Evolutionary conservation across 805 yeast species (phyloP).

Genomic region (Barnettozyma californica): DNA sequence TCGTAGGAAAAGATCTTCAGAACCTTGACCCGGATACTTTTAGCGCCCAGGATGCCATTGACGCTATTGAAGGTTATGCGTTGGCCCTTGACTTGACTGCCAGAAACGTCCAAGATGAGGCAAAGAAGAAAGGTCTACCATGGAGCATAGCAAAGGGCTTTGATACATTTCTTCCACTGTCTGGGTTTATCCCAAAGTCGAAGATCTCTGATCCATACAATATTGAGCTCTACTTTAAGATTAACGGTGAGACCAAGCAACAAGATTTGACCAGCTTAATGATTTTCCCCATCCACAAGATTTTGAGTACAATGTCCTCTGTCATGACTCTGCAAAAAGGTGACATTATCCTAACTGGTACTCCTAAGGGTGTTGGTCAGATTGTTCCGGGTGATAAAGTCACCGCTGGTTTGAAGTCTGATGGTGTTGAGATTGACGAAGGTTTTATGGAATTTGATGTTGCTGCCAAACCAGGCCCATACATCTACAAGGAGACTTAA

Average conservation of each 20-base stretch:
- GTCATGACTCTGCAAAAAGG: conserved; percentile 90
- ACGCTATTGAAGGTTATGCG: conserved; percentile 80
- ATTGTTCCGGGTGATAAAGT: conserved; percentile 74
- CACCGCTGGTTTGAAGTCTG: conserved; percentile 52
- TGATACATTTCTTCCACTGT: conserved; percentile 92
- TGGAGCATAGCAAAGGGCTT: conserved; percentile 97
- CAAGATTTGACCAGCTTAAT: conserved; percentile 72
- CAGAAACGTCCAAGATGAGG: conserved; percentile 91
- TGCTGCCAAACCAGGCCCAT: conserved; percentile 53
- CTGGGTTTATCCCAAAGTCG: conserved; percentile 60
- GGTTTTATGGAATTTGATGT: conserved; percentile 30
- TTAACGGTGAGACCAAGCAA: conserved; percentile 71
- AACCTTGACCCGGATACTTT: conserved; percentile 54
- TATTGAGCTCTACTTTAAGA: conserved; percentile 53
- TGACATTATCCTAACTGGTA: conserved; percentile 89
- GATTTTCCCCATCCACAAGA: conserved; percentile 82
- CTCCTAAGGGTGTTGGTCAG: conserved; percentile 96
- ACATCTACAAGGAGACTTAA: conserved; percentile 42
- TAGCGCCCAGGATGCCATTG: conserved; percentile 61
- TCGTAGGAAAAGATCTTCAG: conserved; percentile 58
- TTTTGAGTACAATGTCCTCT: conserved; percentile 74
- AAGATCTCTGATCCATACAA: conserved; percentile 69
- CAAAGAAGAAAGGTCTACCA: conserved; percentile 89
- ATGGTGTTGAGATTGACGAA: conserved; percentile 51
- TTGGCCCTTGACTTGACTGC: conserved; percentile 93